Conservation (phyloP, 495 filamentous ascomycete genomes). For the Xylaria telfairii region DNA sequence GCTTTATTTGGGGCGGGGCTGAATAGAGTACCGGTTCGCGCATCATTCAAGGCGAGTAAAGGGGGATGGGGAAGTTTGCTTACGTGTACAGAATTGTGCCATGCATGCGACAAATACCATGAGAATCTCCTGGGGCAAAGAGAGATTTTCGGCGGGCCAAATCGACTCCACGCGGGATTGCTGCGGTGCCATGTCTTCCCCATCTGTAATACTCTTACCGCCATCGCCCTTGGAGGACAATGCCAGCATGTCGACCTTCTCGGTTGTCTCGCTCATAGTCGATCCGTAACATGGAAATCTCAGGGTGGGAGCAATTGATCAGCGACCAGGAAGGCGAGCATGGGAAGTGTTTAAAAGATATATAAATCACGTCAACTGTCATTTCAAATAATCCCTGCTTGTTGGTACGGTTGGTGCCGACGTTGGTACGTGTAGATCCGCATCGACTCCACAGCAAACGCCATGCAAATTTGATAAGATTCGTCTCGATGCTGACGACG, state of each 20-base stretch:
- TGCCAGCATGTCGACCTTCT: neutral
- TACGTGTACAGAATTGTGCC: constrained; percentile 27
- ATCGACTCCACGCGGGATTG: constrained; percentile 19
- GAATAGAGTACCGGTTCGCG: neutral
- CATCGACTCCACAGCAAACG: neutral
- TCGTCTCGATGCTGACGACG: neutral
- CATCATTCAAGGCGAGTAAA: neutral
- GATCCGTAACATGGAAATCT: too few species aligned
- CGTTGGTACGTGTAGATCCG: neutral
- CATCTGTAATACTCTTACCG: neutral
- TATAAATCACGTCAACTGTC: constrained; percentile 6
- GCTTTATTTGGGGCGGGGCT: neutral
- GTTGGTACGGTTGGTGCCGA: neutral
- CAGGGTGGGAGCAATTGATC: neutral
- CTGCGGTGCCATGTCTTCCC: constrained; percentile 14
- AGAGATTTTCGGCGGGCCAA: constrained; percentile 26
- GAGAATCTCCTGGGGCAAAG: constrained; percentile 5
- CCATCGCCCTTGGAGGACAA: neutral
- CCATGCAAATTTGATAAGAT: neutral
- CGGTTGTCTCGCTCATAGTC: neutral
- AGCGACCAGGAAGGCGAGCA: neutral
- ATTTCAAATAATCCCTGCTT: constrained; percentile 21
- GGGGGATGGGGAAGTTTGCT: neutral
- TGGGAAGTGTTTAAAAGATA: neutral
- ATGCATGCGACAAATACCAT: constrained; percentile 27